Base-by-base conservation (phyloP, 1,139 yeast species). In the Diutina pseudorugosa region DNA sequence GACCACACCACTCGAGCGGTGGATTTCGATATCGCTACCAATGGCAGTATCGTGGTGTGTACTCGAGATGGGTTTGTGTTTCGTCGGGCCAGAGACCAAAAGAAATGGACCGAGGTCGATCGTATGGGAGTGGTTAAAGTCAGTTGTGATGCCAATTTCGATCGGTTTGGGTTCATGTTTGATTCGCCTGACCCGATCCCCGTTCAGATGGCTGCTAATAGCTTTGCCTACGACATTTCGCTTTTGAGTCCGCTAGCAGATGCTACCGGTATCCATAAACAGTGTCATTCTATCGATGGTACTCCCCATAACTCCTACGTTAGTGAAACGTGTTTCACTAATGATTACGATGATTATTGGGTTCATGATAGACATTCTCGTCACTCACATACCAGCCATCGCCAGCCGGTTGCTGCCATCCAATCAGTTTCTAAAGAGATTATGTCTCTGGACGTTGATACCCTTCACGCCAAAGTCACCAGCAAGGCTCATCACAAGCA, bases 21-120 rank as follows among this genome's bases (percentile, higher is more conserved):
- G 2, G 95, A 87, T 65, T 76, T 85, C 44, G 93, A 82, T 62
- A 75, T 84, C 48, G 78, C 86, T 1, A 71, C 68, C 27, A 88
- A 84, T 60, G 95, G 95, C 0, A 80, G 88, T 0, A 65, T 87
- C 1, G 70, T 88, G 0, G 64, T 89, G 1, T 79, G 87, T 57
- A 85, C 94, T 0, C 66, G 73, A 41, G 79, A 80, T 53, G 96
- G 96, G 0, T 74, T 83, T 11, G 86, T 80, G 0, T 87, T 73
- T 56, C 55, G 68, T 25, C 70, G 41, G 6, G 61, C 70, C 2
- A 56, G 64, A 0, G 55, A 60, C 0, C 69, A 65, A 51, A 70
- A 69, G 60, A 84, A 83, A 61, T 84, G 83, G 62, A 71, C 72
- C 51, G 75, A 79, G 53, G 63, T 85, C 2, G 78, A 79, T 19